These are phyloP conservation scores for Fusarium sp. DNA, from an alignment of 2,329 filamentous ascomycete species.

Conservation along the genomic window DNA sequence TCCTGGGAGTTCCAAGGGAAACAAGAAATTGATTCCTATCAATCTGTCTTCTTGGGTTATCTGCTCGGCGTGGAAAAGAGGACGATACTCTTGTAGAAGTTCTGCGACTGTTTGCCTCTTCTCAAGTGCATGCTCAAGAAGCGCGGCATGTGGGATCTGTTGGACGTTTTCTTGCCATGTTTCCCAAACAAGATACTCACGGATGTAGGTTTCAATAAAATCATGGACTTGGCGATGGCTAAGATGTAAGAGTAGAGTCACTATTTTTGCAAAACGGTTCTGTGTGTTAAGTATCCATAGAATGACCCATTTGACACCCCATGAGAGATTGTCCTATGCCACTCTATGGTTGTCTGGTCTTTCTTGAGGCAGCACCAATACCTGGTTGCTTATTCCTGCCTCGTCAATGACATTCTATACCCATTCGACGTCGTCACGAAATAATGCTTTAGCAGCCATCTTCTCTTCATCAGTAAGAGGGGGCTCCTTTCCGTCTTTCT, in stretches of 20 bases:
- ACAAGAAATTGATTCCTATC: conserved; percentile 37
- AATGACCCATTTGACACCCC: conserved; percentile 47
- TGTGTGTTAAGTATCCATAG: conserved; percentile 39
- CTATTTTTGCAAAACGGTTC: conserved; percentile 39
- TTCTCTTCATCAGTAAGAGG: background rate
- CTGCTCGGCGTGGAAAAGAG: conserved; percentile 43
- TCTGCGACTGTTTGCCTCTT: conserved; percentile 16
- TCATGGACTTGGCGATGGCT: conserved; percentile 35
- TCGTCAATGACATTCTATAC: background rate
- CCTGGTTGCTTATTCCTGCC: background rate
- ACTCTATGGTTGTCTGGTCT: background rate
- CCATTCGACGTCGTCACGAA: background rate
- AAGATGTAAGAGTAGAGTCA: conserved; percentile 36
- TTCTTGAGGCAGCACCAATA: background rate
- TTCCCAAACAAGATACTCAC: conserved; percentile 36
- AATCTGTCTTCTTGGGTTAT: conserved; percentile 33
- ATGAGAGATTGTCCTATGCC: conserved; percentile 43
- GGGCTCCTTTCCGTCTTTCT: background rate
- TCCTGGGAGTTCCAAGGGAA: background rate
- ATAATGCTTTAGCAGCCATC: background rate
- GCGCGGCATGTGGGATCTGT: conserved; percentile 20
- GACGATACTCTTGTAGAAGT: conserved; percentile 38
- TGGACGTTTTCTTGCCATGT: conserved; percentile 34
- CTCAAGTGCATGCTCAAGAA: conserved; percentile 22
- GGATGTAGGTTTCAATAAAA: conserved; percentile 43